phyloP scores from a whole-genome alignment of 2,329 filamentous ascomycete genomes.

The Paraphoma sp. region DNA sequence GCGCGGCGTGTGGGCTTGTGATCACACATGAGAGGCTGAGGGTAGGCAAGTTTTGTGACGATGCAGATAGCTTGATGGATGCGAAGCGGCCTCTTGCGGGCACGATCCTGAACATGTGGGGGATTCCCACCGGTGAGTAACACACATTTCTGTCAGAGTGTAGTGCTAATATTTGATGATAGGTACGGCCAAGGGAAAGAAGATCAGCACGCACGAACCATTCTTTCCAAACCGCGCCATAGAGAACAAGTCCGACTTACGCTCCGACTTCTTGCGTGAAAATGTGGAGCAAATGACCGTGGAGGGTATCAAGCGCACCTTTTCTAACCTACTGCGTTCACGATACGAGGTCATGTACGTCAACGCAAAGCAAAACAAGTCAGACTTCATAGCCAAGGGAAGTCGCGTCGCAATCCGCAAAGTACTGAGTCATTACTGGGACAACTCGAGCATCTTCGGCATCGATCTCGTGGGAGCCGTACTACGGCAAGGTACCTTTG shows the following conservation, averaged over 20 bases:
- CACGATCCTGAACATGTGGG: constrained; percentile 66
- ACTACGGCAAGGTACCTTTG: constrained; percentile 67
- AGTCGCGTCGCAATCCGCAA: constrained; percentile 59
- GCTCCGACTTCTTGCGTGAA: constrained; percentile 7
- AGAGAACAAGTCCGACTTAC: constrained; percentile 32
- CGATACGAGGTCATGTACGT: constrained; percentile 46
- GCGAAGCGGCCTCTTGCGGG: constrained; percentile 68
- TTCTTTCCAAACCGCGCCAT: constrained; percentile 29
- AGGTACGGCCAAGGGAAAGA: constrained; percentile 28
- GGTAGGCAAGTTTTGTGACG: constrained; percentile 67
- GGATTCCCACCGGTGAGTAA: constrained; percentile 52
- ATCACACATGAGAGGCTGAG: constrained; percentile 66
- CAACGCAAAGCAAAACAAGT: constrained; percentile 21
- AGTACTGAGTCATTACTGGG: constrained; percentile 76
- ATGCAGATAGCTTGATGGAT: constrained; percentile 59
- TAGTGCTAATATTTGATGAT: neutral
- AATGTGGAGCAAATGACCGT: constrained; percentile 32
- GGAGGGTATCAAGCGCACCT: constrained; percentile 10
- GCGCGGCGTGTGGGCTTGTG: constrained; percentile 57
- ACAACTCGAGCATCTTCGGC: constrained; percentile 69
- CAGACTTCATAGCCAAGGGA: constrained; percentile 11
- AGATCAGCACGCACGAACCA: constrained; percentile 15
- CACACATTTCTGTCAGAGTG: neutral
- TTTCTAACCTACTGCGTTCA: constrained; percentile 10
- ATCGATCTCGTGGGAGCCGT: constrained; percentile 71